Evolutionary conservation across 2,329 filamentous ascomycete genomes (phyloP).

Genomic region (Cordyceps fumosorosea): DNA sequence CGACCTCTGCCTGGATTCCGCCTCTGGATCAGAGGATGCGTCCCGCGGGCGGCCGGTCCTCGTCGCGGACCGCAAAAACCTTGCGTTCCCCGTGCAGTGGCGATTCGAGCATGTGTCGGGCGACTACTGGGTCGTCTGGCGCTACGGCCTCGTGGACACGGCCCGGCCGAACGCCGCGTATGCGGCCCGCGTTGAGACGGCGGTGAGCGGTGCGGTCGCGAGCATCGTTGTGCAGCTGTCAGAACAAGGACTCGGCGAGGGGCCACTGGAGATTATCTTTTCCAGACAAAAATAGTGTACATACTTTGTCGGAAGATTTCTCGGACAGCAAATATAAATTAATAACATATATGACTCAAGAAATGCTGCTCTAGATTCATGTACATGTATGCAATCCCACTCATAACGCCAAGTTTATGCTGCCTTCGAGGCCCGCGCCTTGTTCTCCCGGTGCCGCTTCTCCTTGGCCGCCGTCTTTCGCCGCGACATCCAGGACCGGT

Average conservation of each 20-base stretch:
- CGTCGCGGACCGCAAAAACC: slow-evolving; percentile 19
- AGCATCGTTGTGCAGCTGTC: neutral
- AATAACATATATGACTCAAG: neutral
- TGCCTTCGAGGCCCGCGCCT: slow-evolving; percentile 41
- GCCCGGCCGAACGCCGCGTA: neutral
- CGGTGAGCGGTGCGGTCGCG: neutral
- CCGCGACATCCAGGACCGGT: slow-evolving; percentile 59
- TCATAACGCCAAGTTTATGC: slow-evolving; percentile 21
- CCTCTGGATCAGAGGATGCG: slow-evolving; percentile 9
- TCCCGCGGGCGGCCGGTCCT: slow-evolving; percentile 18
- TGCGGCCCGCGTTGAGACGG: neutral
- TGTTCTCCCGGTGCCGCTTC: slow-evolving; percentile 60
- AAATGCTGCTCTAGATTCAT: neutral
- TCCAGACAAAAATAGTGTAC: neutral
- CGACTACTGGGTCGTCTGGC: slow-evolving; percentile 23
- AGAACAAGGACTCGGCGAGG: neutral
- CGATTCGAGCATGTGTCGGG: slow-evolving; percentile 23
- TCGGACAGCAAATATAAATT: neutral
- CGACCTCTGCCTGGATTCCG: slow-evolving; percentile 15
- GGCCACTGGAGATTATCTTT: neutral
- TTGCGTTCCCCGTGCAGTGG: slow-evolving; percentile 19
- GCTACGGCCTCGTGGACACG: neutral
- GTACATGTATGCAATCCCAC: neutral
- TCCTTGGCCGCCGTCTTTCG: slow-evolving; percentile 58
- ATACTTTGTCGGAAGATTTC: accelerated